These are phyloP conservation scores for Plasmodium malariae DNA, from an alignment of 169 alveolate genomes.

Conservation along the genomic window DNA sequence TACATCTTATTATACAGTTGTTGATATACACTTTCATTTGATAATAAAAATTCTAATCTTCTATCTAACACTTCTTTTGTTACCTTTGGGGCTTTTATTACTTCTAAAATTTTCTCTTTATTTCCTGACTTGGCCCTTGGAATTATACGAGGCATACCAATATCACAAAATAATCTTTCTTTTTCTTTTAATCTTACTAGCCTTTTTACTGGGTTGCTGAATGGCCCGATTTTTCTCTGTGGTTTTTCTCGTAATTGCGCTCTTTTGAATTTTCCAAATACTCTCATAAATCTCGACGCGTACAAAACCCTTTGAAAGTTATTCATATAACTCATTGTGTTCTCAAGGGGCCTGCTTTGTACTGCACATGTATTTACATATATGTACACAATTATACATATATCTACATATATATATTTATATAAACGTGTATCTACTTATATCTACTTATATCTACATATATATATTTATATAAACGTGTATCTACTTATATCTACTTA, in stretches of 20 bases:
- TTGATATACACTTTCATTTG: slow-evolving; percentile 85
- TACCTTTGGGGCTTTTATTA: slow-evolving; percentile 85
- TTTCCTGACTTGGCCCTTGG: slow-evolving; percentile 81
- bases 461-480: too few species aligned
- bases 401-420: background rate
- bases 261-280: slow-evolving; percentile 85
- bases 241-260: slow-evolving; percentile 90
- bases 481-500: background rate
- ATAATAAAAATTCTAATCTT: slow-evolving; percentile 84
- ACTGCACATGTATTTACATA: too few species aligned
- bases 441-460: too few species aligned
- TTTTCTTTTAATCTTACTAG: slow-evolving; percentile 86
- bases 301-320: slow-evolving; percentile 73
- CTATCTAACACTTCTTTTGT: slow-evolving; percentile 83
- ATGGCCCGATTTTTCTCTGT: slow-evolving; percentile 86
- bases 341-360: too few species aligned
- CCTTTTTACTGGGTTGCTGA: slow-evolving; percentile 86
- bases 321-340: slow-evolving; percentile 48
- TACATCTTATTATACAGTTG: slow-evolving; percentile 86
- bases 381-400: too few species aligned
- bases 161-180: slow-evolving; percentile 84
- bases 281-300: slow-evolving; percentile 82
- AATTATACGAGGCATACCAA: slow-evolving; percentile 85
- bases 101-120: slow-evolving; percentile 75
- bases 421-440: background rate